Evolutionary conservation across 1,139 yeast genomes (phyloP).

Genomic region (Yamadazyma oceani): DNA sequence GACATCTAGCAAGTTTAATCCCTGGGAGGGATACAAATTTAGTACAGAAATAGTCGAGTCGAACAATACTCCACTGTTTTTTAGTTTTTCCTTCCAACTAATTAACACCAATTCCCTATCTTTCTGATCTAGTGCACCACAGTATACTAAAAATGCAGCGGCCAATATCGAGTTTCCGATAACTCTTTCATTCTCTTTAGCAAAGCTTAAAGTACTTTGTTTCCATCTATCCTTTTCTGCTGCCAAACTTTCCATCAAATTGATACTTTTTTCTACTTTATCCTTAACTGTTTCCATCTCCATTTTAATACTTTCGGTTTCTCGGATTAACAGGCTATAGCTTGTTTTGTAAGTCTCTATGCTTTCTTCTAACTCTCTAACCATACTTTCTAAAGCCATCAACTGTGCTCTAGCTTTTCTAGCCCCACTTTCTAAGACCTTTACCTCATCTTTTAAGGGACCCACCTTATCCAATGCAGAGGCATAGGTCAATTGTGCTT

Average conservation of each 20-base stretch:
- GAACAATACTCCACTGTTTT: constrained; percentile 37
- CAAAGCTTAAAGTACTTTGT: constrained; percentile 52
- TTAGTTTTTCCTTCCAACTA: constrained; percentile 45
- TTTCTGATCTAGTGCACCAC: constrained; percentile 61
- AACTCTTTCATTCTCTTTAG: constrained; percentile 43
- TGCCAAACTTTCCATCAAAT: constrained; percentile 62
- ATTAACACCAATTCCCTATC: constrained; percentile 39
- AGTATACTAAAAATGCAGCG: constrained; percentile 62
- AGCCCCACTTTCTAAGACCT: constrained; percentile 57
- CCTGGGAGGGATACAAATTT: constrained; percentile 11
- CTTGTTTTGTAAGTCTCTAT: constrained; percentile 67
- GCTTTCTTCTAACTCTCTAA: constrained; percentile 65
- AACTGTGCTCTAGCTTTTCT: constrained; percentile 63
- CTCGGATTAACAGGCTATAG: constrained; percentile 74
- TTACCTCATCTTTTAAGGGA: constrained; percentile 73
- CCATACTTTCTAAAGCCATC: constrained; percentile 81
- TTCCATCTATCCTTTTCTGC: constrained; percentile 81
- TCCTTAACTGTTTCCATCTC: constrained; percentile 66
- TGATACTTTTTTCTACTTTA: constrained; percentile 63
- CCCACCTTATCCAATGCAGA: constrained; percentile 67
- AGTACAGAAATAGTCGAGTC: constrained; percentile 29
- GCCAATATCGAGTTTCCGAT: constrained; percentile 67
- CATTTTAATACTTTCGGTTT: constrained; percentile 69
- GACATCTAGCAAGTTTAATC: not conserved
- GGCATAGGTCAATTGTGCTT: constrained; percentile 78